These are phyloP conservation scores for Ceratocystis colombiana DNA, from an alignment of 2,329 filamentous ascomycete species.

Conservation along the genomic window DNA sequence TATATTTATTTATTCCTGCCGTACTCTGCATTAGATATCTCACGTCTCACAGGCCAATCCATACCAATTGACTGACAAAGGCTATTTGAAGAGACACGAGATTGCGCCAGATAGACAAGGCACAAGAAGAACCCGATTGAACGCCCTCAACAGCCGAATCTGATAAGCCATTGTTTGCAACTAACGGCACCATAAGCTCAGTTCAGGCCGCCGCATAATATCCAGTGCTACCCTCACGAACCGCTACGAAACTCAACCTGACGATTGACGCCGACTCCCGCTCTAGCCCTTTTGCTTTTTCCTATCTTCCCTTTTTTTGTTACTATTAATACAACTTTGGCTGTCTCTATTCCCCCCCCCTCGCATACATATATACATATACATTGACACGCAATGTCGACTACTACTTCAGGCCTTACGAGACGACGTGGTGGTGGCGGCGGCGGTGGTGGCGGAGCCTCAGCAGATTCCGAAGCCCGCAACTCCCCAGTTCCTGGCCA, in stretches of 20 bases:
- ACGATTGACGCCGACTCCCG: neutral
- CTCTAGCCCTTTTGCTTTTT: neutral
- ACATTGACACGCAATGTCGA: constrained; percentile 18
- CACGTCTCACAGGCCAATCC: too few species aligned
- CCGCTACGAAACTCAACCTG: neutral
- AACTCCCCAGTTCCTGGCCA: constrained; percentile 41
- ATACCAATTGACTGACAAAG: too few species aligned
- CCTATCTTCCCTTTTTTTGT: neutral
- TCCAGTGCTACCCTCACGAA: neutral
- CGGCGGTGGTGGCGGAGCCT: constrained; percentile 47
- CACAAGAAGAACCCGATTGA: too few species aligned
- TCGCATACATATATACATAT: neutral
- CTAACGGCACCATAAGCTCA: too few species aligned
- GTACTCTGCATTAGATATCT: too few species aligned
- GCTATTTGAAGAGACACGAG: too few species aligned
- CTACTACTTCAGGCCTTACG: constrained; percentile 43
- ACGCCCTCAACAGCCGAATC: too few species aligned
- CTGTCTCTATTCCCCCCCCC: neutral
- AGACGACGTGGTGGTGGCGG: constrained; percentile 57
- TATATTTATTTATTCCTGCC: too few species aligned
- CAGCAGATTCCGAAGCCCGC: constrained; percentile 43
- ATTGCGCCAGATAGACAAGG: too few species aligned
- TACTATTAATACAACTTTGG: neutral
- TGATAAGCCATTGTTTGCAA: too few species aligned
- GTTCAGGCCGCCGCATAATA: too few species aligned